These are phyloP conservation scores for Lecanicillium sp. DNA, from an alignment of 2,329 filamentous ascomycete genomes.

Conservation along the genomic window DNA sequence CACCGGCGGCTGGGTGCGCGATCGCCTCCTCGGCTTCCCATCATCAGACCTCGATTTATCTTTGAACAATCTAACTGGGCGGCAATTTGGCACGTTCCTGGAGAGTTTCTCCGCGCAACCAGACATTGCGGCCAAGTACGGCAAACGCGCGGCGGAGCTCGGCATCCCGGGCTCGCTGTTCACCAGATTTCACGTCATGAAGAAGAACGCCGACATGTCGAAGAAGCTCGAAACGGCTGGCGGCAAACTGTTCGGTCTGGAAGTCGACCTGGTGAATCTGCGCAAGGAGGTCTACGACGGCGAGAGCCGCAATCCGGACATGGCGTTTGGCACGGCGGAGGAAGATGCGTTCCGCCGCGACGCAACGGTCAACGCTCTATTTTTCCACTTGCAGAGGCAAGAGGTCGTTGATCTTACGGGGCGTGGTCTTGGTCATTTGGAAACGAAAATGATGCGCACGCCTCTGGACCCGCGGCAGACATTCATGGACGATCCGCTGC, in stretches of 20 bases:
- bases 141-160: slow-evolving; percentile 7
- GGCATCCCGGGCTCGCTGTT: slow-evolving; percentile 10
- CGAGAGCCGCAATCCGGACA: slow-evolving; percentile 15
- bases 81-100: slow-evolving; percentile 14
- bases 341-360: slow-evolving; percentile 18
- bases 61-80: slow-evolving; percentile 15
- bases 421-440: slow-evolving; percentile 12
- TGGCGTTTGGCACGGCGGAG: slow-evolving; percentile 18
- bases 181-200: slow-evolving; percentile 13
- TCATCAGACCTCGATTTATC: slow-evolving; percentile 17
- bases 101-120: slow-evolving; percentile 8
- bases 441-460: slow-evolving; percentile 15
- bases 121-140: neutral
- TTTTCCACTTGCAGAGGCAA: slow-evolving; percentile 16
- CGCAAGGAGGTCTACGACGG: slow-evolving; percentile 17
- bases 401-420: slow-evolving; percentile 17
- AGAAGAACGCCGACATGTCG: slow-evolving; percentile 14
- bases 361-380: slow-evolving; percentile 16
- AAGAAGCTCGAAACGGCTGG: slow-evolving; percentile 18
- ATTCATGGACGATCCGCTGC: slow-evolving; percentile 18
- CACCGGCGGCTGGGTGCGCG: slow-evolving; percentile 19
- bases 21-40: slow-evolving; percentile 16
- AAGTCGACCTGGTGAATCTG: slow-evolving; percentile 18
- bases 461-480: slow-evolving; percentile 16
- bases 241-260: slow-evolving; percentile 16